These are phyloP conservation scores for Eucalyptus melliodora DNA, from an alignment of 345 rosid genomes.

Conservation along the genomic window DNA sequence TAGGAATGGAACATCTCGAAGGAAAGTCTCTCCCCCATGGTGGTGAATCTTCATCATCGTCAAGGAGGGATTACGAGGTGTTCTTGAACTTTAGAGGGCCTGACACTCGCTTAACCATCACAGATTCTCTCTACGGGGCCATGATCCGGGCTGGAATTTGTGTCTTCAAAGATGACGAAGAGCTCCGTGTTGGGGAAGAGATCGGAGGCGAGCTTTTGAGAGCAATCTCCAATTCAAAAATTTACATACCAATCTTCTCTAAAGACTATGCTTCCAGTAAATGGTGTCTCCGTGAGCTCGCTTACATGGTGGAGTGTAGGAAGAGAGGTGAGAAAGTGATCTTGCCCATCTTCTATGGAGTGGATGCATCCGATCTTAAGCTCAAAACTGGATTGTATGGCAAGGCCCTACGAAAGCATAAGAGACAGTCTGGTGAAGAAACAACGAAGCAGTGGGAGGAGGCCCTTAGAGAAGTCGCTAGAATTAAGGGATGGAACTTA, in stretches of 20 bases:
- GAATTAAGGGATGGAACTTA: too few relatives aligned
- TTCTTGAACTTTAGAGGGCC: neutral
- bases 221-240: too few relatives aligned
- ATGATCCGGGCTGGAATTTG: rapidly evolving
- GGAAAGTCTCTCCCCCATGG: neutral
- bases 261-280: neutral
- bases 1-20: neutral
- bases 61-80: neutral
- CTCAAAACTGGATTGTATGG: neutral
- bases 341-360: neutral
- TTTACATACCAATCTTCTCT: too few relatives aligned
- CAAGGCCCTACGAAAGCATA: neutral
- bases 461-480: too few relatives aligned
- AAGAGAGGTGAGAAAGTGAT: neutral
- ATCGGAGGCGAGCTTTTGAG: too few relatives aligned
- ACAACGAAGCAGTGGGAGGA: too few relatives aligned
- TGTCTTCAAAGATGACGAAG: rapidly evolving
- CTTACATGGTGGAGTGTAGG: neutral
- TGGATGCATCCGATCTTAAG: neutral
- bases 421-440: neutral
- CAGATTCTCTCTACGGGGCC: rapidly evolving
- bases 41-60: neutral
- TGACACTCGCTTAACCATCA: neutral
- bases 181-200: too few relatives aligned
- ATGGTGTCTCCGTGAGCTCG: neutral